A percentile compares a stretch with the other conserved stretches of the same genome.
These are phyloP conservation scores for Tetradesmus obliquus DNA, from an alignment of 139 green algal species.

Conservation along the genomic window DNA sequence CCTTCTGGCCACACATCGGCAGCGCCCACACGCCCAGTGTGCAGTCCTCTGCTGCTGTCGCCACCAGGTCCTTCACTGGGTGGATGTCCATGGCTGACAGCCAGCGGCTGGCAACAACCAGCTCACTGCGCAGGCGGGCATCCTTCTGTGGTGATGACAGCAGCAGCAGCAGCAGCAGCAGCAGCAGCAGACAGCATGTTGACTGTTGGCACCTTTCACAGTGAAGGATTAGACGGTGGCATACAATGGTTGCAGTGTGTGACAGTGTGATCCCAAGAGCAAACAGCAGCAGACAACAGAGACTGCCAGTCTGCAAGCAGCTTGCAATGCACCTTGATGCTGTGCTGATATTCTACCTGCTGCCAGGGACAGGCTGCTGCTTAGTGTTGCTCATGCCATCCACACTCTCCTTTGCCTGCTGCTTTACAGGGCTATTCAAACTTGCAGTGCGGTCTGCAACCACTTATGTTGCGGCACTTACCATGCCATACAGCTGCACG, in stretches of 20 bases:
- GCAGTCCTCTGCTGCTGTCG: slow-evolving; percentile 57
- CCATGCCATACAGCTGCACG: slow-evolving; percentile 53
- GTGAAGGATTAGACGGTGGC: not conserved
- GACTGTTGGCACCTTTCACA: not conserved
- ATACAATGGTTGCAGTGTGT: not conserved
- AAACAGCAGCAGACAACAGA: not conserved
- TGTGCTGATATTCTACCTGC: not conserved
- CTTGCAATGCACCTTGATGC: not conserved
- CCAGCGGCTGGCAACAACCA: slow-evolving; percentile 53
- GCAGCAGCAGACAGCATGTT: not conserved
- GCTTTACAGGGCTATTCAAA: too few relatives aligned
- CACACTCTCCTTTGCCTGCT: too few relatives aligned
- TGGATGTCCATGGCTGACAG: slow-evolving; percentile 65
- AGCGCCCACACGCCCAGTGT: slow-evolving; percentile 58
- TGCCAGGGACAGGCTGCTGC: too few relatives aligned
- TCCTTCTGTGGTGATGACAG: slow-evolving; percentile 38
- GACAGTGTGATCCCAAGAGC: not conserved
- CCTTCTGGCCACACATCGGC: slow-evolving; percentile 45
- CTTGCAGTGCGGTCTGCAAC: too few relatives aligned
- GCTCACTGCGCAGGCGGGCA: slow-evolving; percentile 46
- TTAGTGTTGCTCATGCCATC: too few relatives aligned
- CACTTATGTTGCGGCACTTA: slow-evolving; percentile 8
- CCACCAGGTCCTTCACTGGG: slow-evolving; percentile 62
- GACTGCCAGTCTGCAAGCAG: not conserved
- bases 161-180: not conserved